Evolutionary conservation across 2,329 filamentous ascomycete genomes (phyloP).

Genomic region (Diatrype stigma): DNA sequence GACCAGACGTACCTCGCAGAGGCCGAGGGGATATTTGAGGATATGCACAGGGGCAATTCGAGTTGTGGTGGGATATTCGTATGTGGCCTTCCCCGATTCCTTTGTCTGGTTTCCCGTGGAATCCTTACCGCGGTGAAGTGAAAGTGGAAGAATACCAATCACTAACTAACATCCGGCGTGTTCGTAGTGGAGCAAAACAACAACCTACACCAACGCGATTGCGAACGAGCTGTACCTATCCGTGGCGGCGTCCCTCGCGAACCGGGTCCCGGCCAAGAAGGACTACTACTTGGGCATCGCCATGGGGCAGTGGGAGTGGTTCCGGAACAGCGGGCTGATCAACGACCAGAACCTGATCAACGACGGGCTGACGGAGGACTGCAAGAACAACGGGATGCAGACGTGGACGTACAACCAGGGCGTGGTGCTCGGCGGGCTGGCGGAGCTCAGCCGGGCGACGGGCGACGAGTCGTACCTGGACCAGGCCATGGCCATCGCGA

Average conservation of each 20-base stretch:
- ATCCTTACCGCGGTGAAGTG: no score
- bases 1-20: conserved; percentile 44
- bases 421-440: conserved; percentile 48
- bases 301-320: conserved; percentile 47
- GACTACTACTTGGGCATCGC: conserved; percentile 44
- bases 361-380: conserved; percentile 45
- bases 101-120: background rate
- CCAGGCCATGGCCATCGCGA: conserved; percentile 44
- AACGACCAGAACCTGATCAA: conserved; percentile 46
- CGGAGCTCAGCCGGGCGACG: conserved; percentile 44
- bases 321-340: conserved; percentile 45
- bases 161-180: background rate
- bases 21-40: conserved; percentile 49
- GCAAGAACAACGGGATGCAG: conserved; percentile 42
- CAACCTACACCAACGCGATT: conserved; percentile 45
- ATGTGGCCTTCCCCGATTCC: background rate
- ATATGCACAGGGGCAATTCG: conserved; percentile 46
- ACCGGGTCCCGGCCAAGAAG: conserved; percentile 36
- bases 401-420: conserved; percentile 56
- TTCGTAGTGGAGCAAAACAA: conserved; percentile 47
- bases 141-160: no score
- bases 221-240: conserved; percentile 55
- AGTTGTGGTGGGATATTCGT: conserved; percentile 50
- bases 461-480: conserved; percentile 36
- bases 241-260: conserved; percentile 49